Evolutionary conservation across 2,329 filamentous ascomycete species (phyloP), one percentile per base, ranked within the genome.

Genomic region (Neonectria sp.): DNA sequence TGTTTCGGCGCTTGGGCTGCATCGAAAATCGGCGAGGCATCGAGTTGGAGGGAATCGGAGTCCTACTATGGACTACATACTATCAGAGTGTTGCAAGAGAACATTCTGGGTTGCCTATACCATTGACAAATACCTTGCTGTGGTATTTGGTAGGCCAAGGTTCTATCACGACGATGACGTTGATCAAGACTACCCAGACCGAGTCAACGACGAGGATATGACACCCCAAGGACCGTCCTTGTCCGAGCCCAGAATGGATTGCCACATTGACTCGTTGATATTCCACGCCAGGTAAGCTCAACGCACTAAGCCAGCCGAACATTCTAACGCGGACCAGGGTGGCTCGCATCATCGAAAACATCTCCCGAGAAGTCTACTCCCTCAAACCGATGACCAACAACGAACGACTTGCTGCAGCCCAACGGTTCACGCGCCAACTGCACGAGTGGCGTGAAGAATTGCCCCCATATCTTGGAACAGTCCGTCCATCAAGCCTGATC

Each of bases 121-220:
- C 3, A 79, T 91, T 7, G 89, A 91, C 73, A 88, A 88, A 61
- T 91, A 91, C 68, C 80, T 91, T 4, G 86, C 88, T 31, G 87
- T 90, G n/a, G 88, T 90, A 55, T 85, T 91, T 33, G 89, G 89
- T 0, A 81, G 89, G 13, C 89, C 89, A 1, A 79, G 87, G 12
- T 82, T 89, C 13, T 86, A 90, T 48, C 88, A 89, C 65, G 88
- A 91, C 60, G 88, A 90, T 55, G 88, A 91, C 63, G 88, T 90
- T 45, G 88, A 91, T 66, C 89, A 91, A 70, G 83, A 86, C 15
- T 82, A 87, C 29, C 89, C 89, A 0, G 82, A 82, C n/a, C 68
- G 80, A 4, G 82, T 89, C 43, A 88, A 89, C 65, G 88, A 90
- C 63, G 85, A 88, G 52, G 84, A 89, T 57, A 84, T 90, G 77